Conservation (phyloP, 1,139 yeast genomes). For the Pichia sp. region DNA sequence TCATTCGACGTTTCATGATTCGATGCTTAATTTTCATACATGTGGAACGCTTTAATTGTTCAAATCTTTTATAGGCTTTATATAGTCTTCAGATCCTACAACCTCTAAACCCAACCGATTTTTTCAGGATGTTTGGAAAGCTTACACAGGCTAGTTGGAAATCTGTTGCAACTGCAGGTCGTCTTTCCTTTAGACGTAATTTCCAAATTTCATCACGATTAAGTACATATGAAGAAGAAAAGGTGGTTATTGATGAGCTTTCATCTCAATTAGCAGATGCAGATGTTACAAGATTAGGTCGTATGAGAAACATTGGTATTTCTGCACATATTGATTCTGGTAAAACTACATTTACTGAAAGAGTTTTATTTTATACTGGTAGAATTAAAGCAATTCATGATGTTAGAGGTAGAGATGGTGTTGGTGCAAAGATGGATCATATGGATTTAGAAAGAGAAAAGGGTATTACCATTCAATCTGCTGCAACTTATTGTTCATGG, state of each 20-base stretch:
- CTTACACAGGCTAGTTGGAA: slow-evolving; percentile 10
- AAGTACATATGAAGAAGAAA: slow-evolving; percentile 61
- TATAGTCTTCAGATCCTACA: background rate
- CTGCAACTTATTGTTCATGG: slow-evolving; percentile 98
- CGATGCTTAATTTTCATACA: too few species aligned
- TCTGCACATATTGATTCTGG: slow-evolving; percentile 98
- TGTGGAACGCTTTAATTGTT: too few species aligned
- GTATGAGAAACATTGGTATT: slow-evolving; percentile 90
- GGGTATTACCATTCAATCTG: slow-evolving; percentile 97
- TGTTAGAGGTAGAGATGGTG: slow-evolving; percentile 95
- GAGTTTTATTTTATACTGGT: slow-evolving; percentile 94
- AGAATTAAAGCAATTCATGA: slow-evolving; percentile 97
- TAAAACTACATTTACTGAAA: slow-evolving; percentile 93
- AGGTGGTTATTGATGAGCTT: slow-evolving; percentile 58
- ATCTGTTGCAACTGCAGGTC: slow-evolving; percentile 5
- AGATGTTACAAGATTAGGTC: slow-evolving; percentile 49
- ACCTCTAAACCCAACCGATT: too few species aligned
- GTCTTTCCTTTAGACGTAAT: slow-evolving; percentile 16
- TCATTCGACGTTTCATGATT: too few species aligned
- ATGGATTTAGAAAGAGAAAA: slow-evolving; percentile 97
- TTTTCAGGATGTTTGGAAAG: slow-evolving; percentile 15
- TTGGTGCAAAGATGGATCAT: slow-evolving; percentile 98
- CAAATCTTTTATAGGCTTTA: background rate
- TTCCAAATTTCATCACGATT: slow-evolving; percentile 21
- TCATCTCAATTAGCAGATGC: slow-evolving; percentile 42